Percentiles rank a stretch among this genome's conserved stretches.
phyloP scores from a whole-genome alignment of 225 moss, liverwort and hornwort genomes.

The Pleurozium schreberi region DNA sequence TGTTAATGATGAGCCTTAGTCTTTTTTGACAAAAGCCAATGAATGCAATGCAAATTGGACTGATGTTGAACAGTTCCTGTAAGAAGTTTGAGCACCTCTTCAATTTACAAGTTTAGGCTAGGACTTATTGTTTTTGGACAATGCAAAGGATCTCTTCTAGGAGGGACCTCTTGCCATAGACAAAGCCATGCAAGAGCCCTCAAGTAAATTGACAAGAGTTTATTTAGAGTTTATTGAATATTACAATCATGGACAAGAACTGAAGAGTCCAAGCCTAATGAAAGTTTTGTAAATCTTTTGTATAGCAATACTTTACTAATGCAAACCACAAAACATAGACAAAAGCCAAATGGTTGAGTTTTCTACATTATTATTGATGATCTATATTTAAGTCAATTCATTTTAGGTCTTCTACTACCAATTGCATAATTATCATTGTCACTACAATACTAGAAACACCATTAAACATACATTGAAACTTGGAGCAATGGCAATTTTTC shows the following conservation, averaged over 20 bases:
- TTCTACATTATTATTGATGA: too few relatives aligned
- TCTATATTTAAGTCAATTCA: background rate
- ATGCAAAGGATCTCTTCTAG: background rate
- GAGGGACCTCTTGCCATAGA: rapidly evolving
- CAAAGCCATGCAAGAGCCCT: rapidly evolving
- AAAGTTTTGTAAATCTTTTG: background rate
- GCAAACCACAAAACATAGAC: rapidly evolving
- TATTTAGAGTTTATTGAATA: background rate
- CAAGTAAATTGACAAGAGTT: background rate
- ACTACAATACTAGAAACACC: background rate
- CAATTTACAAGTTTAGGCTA: too few relatives aligned
- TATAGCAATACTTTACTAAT: background rate
- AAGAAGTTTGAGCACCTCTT: background rate
- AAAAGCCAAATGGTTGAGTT: background rate
- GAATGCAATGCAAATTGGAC: background rate
- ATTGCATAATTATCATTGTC: background rate
- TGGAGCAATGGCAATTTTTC: rapidly evolving
- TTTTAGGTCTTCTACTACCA: background rate
- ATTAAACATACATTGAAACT: background rate
- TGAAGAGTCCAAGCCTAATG: background rate
- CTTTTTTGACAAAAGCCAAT: background rate
- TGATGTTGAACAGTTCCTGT: background rate
- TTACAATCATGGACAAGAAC: background rate
- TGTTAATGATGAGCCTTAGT: background rate
- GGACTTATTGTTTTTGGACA: background rate